Base-by-base conservation (phyloP, 306 rosid genomes). In the Malus orientalis region DNA sequence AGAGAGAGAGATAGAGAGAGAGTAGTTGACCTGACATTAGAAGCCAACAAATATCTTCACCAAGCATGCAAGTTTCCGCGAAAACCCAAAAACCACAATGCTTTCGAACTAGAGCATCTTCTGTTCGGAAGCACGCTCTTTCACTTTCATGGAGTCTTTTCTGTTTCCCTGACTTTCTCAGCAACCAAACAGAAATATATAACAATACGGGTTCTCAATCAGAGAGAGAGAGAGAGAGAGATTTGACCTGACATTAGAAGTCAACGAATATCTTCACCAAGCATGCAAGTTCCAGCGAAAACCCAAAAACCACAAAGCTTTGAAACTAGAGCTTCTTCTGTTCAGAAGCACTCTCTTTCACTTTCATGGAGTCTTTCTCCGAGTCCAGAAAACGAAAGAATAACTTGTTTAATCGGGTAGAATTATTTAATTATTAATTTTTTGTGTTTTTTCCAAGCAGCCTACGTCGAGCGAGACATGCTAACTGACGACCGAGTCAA, bases 11-110 rank as follows among this genome's bases (percentile, higher is more conserved):
- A 22, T 13, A 44, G 59, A 71, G 81, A 65, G 44, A 75, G 76
- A 79, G 67, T 15, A 51, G 76, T 78, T 16, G 71, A 85, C 93
- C 87, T 78, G 84, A 76, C 66, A 14, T 76, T 42, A 14, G 19
- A 61, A 63, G 76, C 65, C 75, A 77, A 70, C 29, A 53, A 19
- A 62, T 22, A 15, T 54, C 23, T 33, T 45, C 36, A 68, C 49
- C 3, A 33, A 65, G 70, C 63, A 63, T 42, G 45, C 55, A 53
- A 69, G 32, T 69, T 74, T 66, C 61, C 69, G 25, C 55, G 61
- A 33, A 76, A 74, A 61, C 38, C 68, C 33, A 76, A 61, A 64
- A 74, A 10, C 14, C 15, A 54, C 23, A 23, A 79, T 3, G 12
- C 62, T 67, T 44, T 67, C 11, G 25, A 54, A 38, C 42, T 38